phyloP scores from a whole-genome alignment of 768 basidiomycete genomes.

The Lactifluus subvellereus region DNA sequence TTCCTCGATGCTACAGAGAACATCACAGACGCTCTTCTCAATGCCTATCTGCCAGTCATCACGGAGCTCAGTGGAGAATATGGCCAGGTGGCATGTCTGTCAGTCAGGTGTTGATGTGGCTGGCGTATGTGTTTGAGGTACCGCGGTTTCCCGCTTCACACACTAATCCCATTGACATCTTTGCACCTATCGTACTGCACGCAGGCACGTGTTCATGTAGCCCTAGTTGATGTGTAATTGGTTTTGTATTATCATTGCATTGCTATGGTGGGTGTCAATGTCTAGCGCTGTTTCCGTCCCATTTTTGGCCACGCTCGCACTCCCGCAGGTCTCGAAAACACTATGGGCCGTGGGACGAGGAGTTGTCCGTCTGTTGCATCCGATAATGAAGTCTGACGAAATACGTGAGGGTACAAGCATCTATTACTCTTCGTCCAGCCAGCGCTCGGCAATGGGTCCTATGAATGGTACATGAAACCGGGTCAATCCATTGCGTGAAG shows the following conservation, averaged over 20 bases:
- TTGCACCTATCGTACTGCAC: conserved; percentile 29
- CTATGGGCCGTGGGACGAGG: background rate
- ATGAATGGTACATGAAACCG: conserved; percentile 58
- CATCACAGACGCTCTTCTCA: conserved; percentile 42
- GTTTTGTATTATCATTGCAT: conserved; percentile 26
- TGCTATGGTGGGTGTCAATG: conserved; percentile 23
- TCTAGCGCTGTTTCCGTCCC: conserved; percentile 11
- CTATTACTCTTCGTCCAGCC: conserved; percentile 57
- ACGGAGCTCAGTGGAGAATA: conserved; percentile 27
- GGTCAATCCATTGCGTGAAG: conserved; percentile 44
- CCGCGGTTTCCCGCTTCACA: conserved; percentile 27
- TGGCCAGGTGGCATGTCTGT: conserved; percentile 25
- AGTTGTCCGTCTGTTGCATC: background rate
- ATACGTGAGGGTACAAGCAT: background rate
- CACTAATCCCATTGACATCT: conserved; percentile 28
- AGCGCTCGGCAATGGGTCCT: conserved; percentile 60
- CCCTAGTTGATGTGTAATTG: conserved; percentile 21
- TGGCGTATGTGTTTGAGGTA: conserved; percentile 24
- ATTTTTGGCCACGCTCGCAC: background rate
- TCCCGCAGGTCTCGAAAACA: background rate
- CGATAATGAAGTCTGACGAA: background rate
- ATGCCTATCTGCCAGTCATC: conserved; percentile 38
- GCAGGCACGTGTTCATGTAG: conserved; percentile 23
- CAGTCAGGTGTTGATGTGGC: conserved; percentile 23
- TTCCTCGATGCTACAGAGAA: conserved; percentile 46